Evolutionary conservation across 2,329 filamentous ascomycete species (phyloP).

Genomic region (Erysiphe pisi): DNA sequence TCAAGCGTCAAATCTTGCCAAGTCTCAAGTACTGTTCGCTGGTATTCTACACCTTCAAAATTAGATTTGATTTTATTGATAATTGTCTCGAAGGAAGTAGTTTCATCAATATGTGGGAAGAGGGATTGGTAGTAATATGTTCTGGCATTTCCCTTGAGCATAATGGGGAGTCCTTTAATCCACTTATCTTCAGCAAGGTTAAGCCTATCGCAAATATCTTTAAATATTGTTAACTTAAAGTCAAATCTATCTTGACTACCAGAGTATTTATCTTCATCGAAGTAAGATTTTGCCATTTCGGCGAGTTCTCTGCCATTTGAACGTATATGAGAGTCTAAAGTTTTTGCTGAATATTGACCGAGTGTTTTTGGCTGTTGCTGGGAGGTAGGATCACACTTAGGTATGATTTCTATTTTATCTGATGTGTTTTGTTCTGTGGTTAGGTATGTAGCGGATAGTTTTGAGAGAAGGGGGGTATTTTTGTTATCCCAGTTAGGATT

Average conservation of each 20-base stretch:
- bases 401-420: too few species aligned
- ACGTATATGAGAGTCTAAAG: too few species aligned
- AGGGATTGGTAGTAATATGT: constrained; percentile 18
- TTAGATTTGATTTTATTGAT: neutral
- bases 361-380: too few species aligned
- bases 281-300: neutral
- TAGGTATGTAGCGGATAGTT: too few species aligned
- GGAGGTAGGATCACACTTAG: too few species aligned
- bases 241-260: constrained; percentile 24
- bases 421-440: too few species aligned
- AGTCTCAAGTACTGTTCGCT: neutral
- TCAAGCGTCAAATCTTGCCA: constrained; percentile 1
- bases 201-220: constrained; percentile 26
- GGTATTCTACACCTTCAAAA: neutral
- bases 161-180: constrained; percentile 26
- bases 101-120: neutral
- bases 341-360: too few species aligned
- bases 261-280: neutral
- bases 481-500: neutral
- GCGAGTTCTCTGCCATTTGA: neutral
- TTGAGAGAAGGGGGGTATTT: neutral
- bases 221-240: constrained; percentile 27
- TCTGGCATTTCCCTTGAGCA: constrained; percentile 28
- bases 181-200: constrained; percentile 18
- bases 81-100: neutral